A percentile compares a stretch with the other conserved stretches of the same genome.
Conservation (phyloP, 176 grass and related monocot genomes). For the Aegilops sharonensis region DNA sequence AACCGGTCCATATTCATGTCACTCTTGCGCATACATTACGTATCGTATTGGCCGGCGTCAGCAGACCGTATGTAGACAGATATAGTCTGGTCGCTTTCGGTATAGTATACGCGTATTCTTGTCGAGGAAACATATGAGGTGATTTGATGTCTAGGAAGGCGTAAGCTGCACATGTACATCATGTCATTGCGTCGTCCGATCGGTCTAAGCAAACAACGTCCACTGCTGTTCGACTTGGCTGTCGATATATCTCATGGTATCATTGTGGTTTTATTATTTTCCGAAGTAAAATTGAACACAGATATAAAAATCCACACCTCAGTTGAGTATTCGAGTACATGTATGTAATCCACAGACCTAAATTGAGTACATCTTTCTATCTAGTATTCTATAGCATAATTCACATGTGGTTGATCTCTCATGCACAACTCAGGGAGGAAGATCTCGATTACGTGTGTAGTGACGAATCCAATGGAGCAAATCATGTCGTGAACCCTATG, state of each 20-base stretch:
- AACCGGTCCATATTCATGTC: background rate
- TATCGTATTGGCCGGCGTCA: background rate
- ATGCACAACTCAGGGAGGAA: background rate
- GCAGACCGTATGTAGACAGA: background rate
- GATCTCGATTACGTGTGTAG: background rate
- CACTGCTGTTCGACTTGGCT: no score
- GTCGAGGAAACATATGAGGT: no score
- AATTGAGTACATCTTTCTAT: background rate
- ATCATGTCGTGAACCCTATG: background rate
- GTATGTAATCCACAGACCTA: no score
- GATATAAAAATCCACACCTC: no score
- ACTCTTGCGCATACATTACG: background rate
- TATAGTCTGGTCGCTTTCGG: background rate
- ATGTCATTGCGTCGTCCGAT: no score
- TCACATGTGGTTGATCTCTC: conserved; percentile 26
- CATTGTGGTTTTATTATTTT: background rate
- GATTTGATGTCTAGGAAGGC: no score
- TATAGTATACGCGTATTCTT: no score
- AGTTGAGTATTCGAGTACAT: no score
- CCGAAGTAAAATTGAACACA: background rate
- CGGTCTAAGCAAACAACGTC: no score
- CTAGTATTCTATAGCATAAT: background rate
- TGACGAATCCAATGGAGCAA: conserved; percentile 4
- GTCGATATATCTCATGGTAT: no score
- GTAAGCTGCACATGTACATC: no score